These are phyloP conservation scores for Heterobasidion occidentale DNA, from an alignment of 1,284 basidiomycete genomes.

Conservation along the genomic window DNA sequence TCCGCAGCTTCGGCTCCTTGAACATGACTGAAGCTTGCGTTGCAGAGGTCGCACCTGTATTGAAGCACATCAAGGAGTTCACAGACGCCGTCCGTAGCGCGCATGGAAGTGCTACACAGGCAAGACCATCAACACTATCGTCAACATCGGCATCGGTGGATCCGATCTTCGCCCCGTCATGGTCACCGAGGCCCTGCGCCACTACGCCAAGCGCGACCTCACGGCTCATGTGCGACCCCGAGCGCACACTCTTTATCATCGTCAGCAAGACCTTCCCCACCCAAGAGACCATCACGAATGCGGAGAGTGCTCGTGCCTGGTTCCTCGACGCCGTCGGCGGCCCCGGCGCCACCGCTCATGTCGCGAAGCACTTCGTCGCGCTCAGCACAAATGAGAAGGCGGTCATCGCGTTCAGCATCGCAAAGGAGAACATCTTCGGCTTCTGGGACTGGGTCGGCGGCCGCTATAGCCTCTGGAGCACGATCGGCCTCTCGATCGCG, in stretches of 20 bases:
- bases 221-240: conserved; percentile 82
- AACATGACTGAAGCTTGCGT: conserved; percentile 78
- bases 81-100: conserved; percentile 76
- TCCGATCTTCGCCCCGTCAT: conserved; percentile 95
- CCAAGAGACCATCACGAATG: conserved; percentile 99
- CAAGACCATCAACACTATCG: conserved; percentile 89
- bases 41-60: conserved; percentile 77
- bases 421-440: conserved; percentile 94
- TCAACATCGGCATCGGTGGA: conserved; percentile 98
- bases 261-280: conserved; percentile 99
- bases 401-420: conserved; percentile 93
- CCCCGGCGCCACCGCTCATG: conserved; percentile 75
- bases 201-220: conserved; percentile 87
- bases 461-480: conserved; percentile 96
- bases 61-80: conserved; percentile 91
- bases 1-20: conserved; percentile 79
- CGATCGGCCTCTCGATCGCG: conserved; percentile 93
- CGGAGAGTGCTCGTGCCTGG: conserved; percentile 90
- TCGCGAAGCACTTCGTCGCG: conserved; percentile 98
- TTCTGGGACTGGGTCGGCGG: conserved; percentile 99
- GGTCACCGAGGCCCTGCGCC: conserved; percentile 35
- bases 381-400: conserved; percentile 94
- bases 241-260: conserved; percentile 95
- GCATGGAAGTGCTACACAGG: conserved; percentile 97
- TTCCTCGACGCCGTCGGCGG: conserved; percentile 69